These are phyloP conservation scores for Suhomyces wounanorum DNA, from an alignment of 1,139 yeast genomes.

Conservation along the genomic window DNA sequence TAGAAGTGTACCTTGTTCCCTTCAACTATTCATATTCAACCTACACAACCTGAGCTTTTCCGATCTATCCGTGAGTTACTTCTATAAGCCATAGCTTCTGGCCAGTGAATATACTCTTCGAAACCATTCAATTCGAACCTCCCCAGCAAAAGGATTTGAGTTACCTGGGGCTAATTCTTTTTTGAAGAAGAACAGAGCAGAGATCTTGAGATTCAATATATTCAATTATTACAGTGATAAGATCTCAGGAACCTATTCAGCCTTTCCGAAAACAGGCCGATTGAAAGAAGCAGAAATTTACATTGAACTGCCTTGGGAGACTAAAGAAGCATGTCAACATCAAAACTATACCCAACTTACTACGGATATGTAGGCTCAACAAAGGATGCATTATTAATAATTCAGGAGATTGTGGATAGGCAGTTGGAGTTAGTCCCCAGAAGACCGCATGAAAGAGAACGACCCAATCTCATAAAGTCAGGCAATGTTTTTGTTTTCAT, in stretches of 20 bases:
- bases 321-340: constrained; percentile 23
- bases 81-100: neutral
- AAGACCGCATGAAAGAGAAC: constrained; percentile 81
- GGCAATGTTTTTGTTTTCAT: constrained; percentile 86
- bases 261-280: neutral
- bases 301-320: neutral
- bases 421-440: constrained; percentile 67
- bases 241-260: neutral
- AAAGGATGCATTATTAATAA: constrained; percentile 77
- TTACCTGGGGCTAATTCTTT: neutral
- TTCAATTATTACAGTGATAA: neutral
- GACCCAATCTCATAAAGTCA: constrained; percentile 62
- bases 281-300: neutral
- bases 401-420: constrained; percentile 73
- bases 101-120: neutral
- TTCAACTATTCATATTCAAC: neutral
- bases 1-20: neutral
- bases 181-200: neutral
- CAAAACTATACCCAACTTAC: constrained; percentile 58
- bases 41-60: neutral
- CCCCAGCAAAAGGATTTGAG: neutral
- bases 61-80: constrained; percentile 1
- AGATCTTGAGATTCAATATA: neutral
- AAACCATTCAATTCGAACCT: no score
- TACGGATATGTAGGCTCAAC: constrained; percentile 80